Evolutionary conservation across 805 yeast genomes (phyloP), one percentile per base, ranked within the genome.

Genomic region (Candida khao-thaluensis): DNA sequence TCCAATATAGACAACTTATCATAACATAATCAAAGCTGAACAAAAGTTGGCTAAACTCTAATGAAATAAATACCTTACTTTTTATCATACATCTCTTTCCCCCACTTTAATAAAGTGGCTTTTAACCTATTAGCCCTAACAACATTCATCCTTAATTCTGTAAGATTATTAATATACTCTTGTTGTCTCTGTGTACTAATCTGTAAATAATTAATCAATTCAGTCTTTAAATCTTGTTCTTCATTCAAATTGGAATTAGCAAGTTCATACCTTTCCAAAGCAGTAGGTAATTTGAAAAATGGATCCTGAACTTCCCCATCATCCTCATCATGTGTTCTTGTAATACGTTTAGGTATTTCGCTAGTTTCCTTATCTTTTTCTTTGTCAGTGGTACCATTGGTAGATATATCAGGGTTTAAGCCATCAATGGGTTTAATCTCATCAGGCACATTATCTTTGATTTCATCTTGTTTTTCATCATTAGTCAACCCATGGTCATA

Each of bases 81-180:
- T 30, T 57, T 60, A 27, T 60, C 95, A 45, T 82, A 72, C 76
- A 85, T 84, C 55, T 90, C 96, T 51, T 76, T 76, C 40, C 93
- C 85, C 98, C 98, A 91, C 48, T 77, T 75, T 46, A 71, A 74
- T 32, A 93, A 74, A 48, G 80, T 77, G 31, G 75, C 75, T 49
- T 86, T 81, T 49, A 85, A 72, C 44, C 91, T 68, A 50, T 85
- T 86, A 0, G 96, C 91, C 51, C 85, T 76, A 24, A 85, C 79
- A 18, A 91, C 65, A 1, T 89, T 95, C 51, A 74, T 74, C 49
- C 97, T 73, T 25, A 93, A 73, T 24, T 71, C 76, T n/a, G 78
- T 69, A 52, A 93, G 66, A 44, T 89, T 85, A 52, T 91, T 74
- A 37, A 89, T 82, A 56, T 83, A 91, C 60, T 93, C 98, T 54